These are phyloP conservation scores for Phytophthora tentaculata DNA, from an alignment of 352 stramenopile genomes.

Conservation along the genomic window DNA sequence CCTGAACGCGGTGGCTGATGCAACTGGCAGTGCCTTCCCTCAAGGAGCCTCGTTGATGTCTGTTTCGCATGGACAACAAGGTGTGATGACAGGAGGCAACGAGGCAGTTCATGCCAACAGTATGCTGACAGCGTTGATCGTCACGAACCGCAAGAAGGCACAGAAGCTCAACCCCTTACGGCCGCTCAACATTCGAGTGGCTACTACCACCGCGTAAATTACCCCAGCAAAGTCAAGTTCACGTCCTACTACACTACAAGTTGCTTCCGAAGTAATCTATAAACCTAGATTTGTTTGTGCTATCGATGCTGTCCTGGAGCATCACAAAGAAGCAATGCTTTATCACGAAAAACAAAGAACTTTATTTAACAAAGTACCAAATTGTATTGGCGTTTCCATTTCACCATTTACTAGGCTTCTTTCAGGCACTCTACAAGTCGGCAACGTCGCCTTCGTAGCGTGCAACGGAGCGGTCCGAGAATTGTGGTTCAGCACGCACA, in stretches of 20 bases:
- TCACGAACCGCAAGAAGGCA: conserved; percentile 86
- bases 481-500: conserved; percentile 92
- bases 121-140: conserved; percentile 77
- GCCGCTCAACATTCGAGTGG: conserved; percentile 54
- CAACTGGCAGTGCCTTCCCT: conserved; percentile 61
- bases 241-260: conserved; percentile 4
- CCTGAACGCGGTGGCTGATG: conserved; percentile 58
- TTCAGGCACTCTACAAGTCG: conserved; percentile 66
- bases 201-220: conserved; percentile 59
- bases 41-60: conserved; percentile 58
- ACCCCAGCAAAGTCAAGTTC: not conserved
- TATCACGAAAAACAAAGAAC: not conserved
- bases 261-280: conserved; percentile 31
- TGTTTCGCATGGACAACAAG: conserved; percentile 78
- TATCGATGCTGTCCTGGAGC: not conserved
- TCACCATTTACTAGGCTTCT: conserved; percentile 22
- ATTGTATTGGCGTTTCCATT: conserved; percentile 10
- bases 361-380: conserved; percentile 12
- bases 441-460: conserved; percentile 86
- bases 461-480: conserved; percentile 85
- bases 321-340: not conserved
- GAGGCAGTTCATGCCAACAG: conserved; percentile 77
- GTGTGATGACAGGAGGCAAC: conserved; percentile 60
- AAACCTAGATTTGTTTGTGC: conserved; percentile 35
- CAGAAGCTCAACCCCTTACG: conserved; percentile 58